Percentiles rank a stretch among this genome's conserved stretches.
Evolutionary conservation across 805 yeast species (phyloP).

Genomic region (Blastobotrys peoriensis): DNA sequence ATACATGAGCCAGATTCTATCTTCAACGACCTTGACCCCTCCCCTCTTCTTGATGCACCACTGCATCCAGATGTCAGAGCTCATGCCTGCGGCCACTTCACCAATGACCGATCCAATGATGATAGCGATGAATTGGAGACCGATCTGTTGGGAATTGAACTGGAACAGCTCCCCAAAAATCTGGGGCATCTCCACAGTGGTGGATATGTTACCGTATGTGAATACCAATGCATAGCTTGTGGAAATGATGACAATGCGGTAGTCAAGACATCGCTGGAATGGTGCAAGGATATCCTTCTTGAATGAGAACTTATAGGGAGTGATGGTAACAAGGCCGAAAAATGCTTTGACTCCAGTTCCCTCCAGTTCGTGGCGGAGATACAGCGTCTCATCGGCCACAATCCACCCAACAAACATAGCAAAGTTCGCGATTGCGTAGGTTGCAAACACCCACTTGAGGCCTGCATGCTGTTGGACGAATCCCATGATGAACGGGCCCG

Average conservation of each 20-base stretch:
- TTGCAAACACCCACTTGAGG: conserved; percentile 12
- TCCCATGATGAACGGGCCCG: conserved; percentile 16
- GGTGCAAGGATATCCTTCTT: conserved; percentile 7
- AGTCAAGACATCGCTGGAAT: conserved; percentile 2
- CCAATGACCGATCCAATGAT: conserved; percentile 27
- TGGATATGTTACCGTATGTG: conserved; percentile 24
- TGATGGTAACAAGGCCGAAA: conserved; percentile 3
- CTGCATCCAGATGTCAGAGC: conserved; percentile 27
- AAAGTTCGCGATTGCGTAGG: conserved; percentile 14
- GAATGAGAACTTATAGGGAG: conserved; percentile 1
- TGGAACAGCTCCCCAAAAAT: conserved; percentile 21
- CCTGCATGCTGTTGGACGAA: conserved; percentile 15
- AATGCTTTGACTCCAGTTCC: neutral
- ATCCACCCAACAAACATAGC: conserved; percentile 9
- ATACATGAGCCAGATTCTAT: conserved; percentile 25
- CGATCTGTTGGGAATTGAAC: conserved; percentile 25
- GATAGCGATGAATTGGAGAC: conserved; percentile 25
- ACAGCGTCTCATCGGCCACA: conserved; percentile 11
- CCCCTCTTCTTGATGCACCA: conserved; percentile 2
- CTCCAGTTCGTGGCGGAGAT: conserved; percentile 5
- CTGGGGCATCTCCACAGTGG: conserved; percentile 25
- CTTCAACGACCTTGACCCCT: conserved; percentile 12
- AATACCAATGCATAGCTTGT: conserved; percentile 24
- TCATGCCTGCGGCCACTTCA: conserved; percentile 25
- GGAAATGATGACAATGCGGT: conserved; percentile 16